Conservation (phyloP, 2,329 filamentous ascomycete species). For the Ciborinia camelliae region DNA sequence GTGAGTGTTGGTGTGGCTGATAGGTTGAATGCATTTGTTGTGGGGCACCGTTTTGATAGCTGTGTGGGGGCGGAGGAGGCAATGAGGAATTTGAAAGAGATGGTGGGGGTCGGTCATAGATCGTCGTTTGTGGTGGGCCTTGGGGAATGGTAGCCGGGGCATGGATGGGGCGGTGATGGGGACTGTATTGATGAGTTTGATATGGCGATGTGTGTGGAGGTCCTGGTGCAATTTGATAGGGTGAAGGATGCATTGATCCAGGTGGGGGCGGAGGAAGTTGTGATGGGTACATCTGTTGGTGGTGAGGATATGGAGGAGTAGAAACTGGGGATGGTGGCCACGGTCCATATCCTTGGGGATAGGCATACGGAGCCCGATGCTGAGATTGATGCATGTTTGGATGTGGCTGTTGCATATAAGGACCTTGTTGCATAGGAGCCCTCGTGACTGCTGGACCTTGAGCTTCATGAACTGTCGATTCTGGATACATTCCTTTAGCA, state of each 20-base stretch:
- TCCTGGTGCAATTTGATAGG: conserved; percentile 33
- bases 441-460: conserved; percentile 78
- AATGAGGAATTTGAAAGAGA: conserved; percentile 38
- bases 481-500: conserved; percentile 93
- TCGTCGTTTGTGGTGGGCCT: conserved; percentile 25
- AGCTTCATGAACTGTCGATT: conserved; percentile 87
- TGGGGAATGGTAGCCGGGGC: conserved; percentile 24
- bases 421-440: conserved; percentile 59
- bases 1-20: conserved; percentile 39
- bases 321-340: conserved; percentile 56
- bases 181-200: conserved; percentile 31
- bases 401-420: conserved; percentile 42
- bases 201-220: conserved; percentile 36
- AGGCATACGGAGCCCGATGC: conserved; percentile 39
- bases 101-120: conserved; percentile 38
- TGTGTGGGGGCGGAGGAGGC: conserved; percentile 33
- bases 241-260: conserved; percentile 33
- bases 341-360: conserved; percentile 41
- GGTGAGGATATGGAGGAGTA: conserved; percentile 49
- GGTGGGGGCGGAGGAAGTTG: conserved; percentile 40
- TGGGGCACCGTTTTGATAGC: conserved; percentile 22
- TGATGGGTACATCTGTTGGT: conserved; percentile 39
- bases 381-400: conserved; percentile 41
- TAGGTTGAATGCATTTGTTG: conserved; percentile 29
- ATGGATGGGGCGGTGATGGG: conserved; percentile 28